Percentiles rank a stretch among this genome's conserved stretches.
These are phyloP conservation scores for Choanephora cucurbitarum DNA, from an alignment of 371 early-diverging fungal species.

Conservation along the genomic window DNA sequence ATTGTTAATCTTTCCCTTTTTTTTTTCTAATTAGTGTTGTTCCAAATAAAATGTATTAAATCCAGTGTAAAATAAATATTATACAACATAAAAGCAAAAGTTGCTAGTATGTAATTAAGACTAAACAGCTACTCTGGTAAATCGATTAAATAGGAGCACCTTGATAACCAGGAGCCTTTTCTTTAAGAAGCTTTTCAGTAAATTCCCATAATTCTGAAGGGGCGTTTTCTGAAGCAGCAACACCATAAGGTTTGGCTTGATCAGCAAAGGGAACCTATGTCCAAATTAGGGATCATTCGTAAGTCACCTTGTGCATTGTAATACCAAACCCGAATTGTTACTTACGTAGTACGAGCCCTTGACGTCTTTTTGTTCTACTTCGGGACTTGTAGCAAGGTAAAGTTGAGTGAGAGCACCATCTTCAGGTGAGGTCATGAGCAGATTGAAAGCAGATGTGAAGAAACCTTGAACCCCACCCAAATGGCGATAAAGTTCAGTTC, in stretches of 20 bases:
- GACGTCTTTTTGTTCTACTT: constrained; percentile 52
- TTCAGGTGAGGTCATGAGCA: constrained; percentile 30
- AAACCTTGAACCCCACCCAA: background rate
- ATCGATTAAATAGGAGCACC: constrained; percentile 30
- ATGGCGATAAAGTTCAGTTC: constrained; percentile 54
- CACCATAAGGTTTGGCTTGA: constrained; percentile 8
- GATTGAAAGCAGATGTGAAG: constrained; percentile 2
- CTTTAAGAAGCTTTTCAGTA: constrained; percentile 39
- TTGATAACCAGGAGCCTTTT: constrained; percentile 37
- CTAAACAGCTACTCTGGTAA: too few species aligned
- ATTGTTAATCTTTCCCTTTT: background rate
- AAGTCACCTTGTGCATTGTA: constrained; percentile 2
- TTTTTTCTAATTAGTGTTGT: too few species aligned
- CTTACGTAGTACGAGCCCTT: constrained; percentile 57
- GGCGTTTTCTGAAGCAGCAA: constrained; percentile 23
- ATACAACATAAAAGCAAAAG: too few species aligned
- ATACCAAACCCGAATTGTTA: background rate
- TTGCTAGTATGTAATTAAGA: too few species aligned
- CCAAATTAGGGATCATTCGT: background rate
- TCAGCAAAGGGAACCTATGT: constrained; percentile 25
- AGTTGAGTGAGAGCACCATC: constrained; percentile 66
- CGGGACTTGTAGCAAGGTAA: constrained; percentile 66
- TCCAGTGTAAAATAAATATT: background rate
- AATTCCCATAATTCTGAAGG: constrained; percentile 40
- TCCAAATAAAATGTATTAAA: too few species aligned